These are phyloP conservation scores for Tuber indicum DNA, from an alignment of 495 filamentous ascomycete genomes.

Conservation along the genomic window DNA sequence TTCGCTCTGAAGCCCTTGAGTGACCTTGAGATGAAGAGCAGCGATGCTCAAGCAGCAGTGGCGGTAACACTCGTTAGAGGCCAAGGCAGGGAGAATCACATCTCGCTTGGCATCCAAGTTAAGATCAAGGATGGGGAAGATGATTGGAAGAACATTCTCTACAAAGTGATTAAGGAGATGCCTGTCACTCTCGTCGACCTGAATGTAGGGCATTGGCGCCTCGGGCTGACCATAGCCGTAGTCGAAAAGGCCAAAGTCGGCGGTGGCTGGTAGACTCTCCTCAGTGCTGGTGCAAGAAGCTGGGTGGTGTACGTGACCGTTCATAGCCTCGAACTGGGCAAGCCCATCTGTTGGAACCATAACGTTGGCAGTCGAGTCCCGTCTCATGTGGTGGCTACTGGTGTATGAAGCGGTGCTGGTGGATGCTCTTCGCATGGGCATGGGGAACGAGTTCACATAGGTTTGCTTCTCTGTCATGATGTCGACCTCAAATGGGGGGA, in stretches of 20 bases:
- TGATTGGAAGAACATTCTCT: constrained; percentile 73
- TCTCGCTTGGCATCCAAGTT: constrained; percentile 72
- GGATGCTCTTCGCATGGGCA: constrained; percentile 50
- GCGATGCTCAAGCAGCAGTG: constrained; percentile 95
- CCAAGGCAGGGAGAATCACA: constrained; percentile 74
- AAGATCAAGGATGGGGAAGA: constrained; percentile 84
- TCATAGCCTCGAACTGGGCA: constrained; percentile 20
- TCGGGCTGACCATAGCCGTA: constrained; percentile 61
- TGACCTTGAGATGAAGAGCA: constrained; percentile 88
- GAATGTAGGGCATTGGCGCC: constrained; percentile 53
- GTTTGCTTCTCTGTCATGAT: constrained; percentile 83
- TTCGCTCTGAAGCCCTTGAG: constrained; percentile 56
- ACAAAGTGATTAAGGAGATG: constrained; percentile 88
- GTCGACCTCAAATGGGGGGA: constrained; percentile 84
- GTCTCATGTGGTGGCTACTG: constrained; percentile 33
- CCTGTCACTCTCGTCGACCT: constrained; percentile 83
- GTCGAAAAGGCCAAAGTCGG: constrained; percentile 64
- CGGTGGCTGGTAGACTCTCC: constrained; percentile 30
- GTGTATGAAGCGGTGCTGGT: constrained; percentile 38
- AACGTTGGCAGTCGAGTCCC: constrained; percentile 28
- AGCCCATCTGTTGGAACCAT: constrained; percentile 27
- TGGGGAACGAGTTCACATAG: constrained; percentile 69
- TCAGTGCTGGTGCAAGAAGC: constrained; percentile 18
- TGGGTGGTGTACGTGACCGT: constrained; percentile 18
- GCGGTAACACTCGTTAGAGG: constrained; percentile 85